Percentiles rank a stretch among this genome's conserved stretches.
Evolutionary conservation across 2,329 filamentous ascomycete genomes (phyloP).

Genomic region (Xylaria hypoxylon): DNA sequence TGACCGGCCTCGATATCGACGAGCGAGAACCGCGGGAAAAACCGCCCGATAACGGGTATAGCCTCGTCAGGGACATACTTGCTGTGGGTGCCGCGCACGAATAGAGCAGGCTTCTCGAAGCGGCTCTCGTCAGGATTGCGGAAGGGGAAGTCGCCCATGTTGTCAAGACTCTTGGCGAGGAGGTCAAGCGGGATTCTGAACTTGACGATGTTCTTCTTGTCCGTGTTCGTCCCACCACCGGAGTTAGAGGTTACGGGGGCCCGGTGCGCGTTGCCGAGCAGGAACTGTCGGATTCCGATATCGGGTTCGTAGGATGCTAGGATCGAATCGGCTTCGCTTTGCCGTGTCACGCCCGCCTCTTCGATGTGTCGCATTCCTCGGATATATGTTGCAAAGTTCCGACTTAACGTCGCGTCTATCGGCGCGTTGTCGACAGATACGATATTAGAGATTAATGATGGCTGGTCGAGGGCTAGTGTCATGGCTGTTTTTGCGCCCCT

Average conservation of each 20-base stretch:
- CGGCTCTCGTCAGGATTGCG: conserved; percentile 73
- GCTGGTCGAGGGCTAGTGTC: conserved; percentile 80
- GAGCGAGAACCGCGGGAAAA: conserved; percentile 82
- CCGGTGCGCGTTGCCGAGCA: conserved; percentile 85
- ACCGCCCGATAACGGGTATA: conserved; percentile 80
- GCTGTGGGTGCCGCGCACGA: conserved; percentile 82
- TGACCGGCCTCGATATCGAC: conserved; percentile 83
- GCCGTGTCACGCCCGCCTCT: conserved; percentile 71
- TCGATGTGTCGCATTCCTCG: conserved; percentile 88
- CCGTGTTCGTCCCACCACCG: too few relatives aligned
- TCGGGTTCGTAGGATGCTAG: conserved; percentile 79
- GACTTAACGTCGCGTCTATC: conserved; percentile 79
- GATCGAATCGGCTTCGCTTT: conserved; percentile 83
- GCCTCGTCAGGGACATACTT: conserved; percentile 84
- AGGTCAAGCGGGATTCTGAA: conserved; percentile 84
- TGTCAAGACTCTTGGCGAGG: conserved; percentile 74
- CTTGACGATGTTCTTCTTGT: conserved; percentile 57
- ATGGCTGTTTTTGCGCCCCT: conserved; percentile 90
- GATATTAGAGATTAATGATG: conserved; percentile 74
- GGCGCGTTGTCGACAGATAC: conserved; percentile 94
- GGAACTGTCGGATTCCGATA: conserved; percentile 85
- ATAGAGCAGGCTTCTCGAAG: conserved; percentile 82
- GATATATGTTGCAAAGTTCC: conserved; percentile 83
- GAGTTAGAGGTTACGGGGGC: conserved; percentile 45
- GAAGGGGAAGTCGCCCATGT: conserved; percentile 91